Percentiles rank a stretch among this genome's conserved stretches.
Conservation (phyloP, 1,284 basidiomycete genomes). For the Athelia psychrophila region DNA sequence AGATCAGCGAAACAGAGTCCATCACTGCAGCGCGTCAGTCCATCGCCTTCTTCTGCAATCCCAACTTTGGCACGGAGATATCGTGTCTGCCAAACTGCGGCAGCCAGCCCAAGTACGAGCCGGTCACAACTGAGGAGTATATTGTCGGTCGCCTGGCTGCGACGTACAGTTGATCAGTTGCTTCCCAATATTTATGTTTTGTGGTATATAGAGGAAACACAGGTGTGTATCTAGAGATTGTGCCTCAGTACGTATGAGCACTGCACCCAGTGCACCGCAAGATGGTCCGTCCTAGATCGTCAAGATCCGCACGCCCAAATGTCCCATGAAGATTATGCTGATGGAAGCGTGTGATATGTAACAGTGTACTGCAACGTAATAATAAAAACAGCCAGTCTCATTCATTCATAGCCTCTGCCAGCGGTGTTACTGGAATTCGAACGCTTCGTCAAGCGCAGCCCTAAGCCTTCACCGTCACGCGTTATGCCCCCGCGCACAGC, state of each 20-base stretch:
- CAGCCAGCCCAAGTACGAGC: slow-evolving; percentile 54
- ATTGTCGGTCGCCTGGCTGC: slow-evolving; percentile 69
- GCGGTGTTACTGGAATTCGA: slow-evolving; percentile 29
- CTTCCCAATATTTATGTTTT: too few species aligned
- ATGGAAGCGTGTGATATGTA: too few species aligned
- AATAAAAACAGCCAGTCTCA: too few species aligned
- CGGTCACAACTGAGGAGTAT: slow-evolving; percentile 73
- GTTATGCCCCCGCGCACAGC: too few species aligned
- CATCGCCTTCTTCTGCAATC: slow-evolving; percentile 88
- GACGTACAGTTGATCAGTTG: slow-evolving; percentile 42
- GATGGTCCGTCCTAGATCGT: too few species aligned
- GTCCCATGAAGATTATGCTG: too few species aligned
- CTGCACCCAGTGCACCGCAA: too few species aligned
- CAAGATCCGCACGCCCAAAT: too few species aligned
- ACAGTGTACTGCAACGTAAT: too few species aligned
- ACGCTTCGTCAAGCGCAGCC: not conserved
- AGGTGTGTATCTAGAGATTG: too few species aligned
- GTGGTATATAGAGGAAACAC: not conserved
- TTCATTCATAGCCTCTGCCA: slow-evolving; percentile 29
- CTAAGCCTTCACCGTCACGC: not conserved
- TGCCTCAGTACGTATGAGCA: too few species aligned
- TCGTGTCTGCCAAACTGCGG: slow-evolving; percentile 74
- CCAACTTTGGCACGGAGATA: slow-evolving; percentile 69
- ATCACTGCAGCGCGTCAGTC: slow-evolving; percentile 71
- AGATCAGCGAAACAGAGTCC: slow-evolving; percentile 45